Evolutionary conservation across 768 basidiomycete genomes (phyloP).

Genomic region (Termitomyces sp.): DNA sequence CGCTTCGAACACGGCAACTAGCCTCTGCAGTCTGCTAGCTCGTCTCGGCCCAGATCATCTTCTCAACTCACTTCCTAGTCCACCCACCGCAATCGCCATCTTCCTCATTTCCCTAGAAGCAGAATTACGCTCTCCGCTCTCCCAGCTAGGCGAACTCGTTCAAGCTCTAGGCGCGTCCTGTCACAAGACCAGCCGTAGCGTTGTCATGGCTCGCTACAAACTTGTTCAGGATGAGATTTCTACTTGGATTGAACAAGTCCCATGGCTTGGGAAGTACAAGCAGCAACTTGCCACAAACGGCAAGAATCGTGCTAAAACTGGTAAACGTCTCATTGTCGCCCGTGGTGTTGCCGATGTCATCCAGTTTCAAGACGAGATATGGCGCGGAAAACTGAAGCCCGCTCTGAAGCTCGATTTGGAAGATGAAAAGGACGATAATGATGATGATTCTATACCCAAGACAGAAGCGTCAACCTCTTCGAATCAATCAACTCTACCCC

Average conservation of each 20-base stretch:
- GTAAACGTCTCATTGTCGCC: conserved; percentile 64
- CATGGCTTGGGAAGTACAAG: conserved; percentile 67
- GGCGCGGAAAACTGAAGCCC: conserved; percentile 40
- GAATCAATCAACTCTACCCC: background rate
- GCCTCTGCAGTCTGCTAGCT: conserved; percentile 42
- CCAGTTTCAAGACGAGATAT: conserved; percentile 63
- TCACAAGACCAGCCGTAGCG: conserved; percentile 42
- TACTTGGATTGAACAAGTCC: conserved; percentile 59
- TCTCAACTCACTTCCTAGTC: conserved; percentile 33
- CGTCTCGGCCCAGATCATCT: conserved; percentile 34
- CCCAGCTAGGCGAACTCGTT: conserved; percentile 55
- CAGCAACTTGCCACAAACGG: conserved; percentile 25
- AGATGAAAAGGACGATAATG: conserved; percentile 22
- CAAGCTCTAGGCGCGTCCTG: conserved; percentile 50
- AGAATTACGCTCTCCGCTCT: conserved; percentile 49
- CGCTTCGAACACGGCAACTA: conserved; percentile 41
- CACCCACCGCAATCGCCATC: conserved; percentile 63
- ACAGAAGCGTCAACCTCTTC: background rate
- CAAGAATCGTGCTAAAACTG: conserved; percentile 53
- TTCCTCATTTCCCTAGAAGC: conserved; percentile 72
- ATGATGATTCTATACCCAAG: conserved; percentile 7
- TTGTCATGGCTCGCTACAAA: conserved; percentile 71
- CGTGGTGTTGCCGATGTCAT: conserved; percentile 69
- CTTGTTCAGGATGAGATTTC: conserved; percentile 57
- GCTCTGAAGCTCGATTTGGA: conserved; percentile 37